Conservation (phyloP, 106 monocot species). For the Ottelia alismoides region DNA sequence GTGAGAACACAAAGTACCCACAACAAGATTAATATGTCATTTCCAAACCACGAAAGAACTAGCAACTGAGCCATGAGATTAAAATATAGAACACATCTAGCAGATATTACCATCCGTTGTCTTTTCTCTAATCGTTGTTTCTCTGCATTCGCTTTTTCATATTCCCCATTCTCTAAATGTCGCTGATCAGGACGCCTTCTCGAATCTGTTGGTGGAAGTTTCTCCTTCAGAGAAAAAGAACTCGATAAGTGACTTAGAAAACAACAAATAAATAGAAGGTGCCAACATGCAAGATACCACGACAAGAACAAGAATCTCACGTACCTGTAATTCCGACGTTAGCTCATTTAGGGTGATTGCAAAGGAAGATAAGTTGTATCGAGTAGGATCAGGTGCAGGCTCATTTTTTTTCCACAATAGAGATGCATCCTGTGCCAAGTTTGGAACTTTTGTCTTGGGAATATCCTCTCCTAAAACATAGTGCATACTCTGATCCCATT, state of each 20-base stretch:
- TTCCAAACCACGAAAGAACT: too few species aligned
- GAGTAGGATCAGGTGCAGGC: constrained; percentile 40
- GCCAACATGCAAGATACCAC: neutral
- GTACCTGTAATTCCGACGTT: constrained; percentile 48
- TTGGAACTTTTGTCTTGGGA: constrained; percentile 7
- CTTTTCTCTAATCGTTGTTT: constrained; percentile 66
- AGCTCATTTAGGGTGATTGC: constrained; percentile 69
- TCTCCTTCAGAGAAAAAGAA: constrained; percentile 44
- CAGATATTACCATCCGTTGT: constrained; percentile 58
- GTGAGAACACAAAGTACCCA: too few species aligned
- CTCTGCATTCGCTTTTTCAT: constrained; percentile 52
- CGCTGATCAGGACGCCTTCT: constrained; percentile 74
- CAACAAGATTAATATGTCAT: too few species aligned
- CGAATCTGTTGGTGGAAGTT: constrained; percentile 84
- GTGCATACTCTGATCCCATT: constrained; percentile 72
- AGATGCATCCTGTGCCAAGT: constrained; percentile 12
- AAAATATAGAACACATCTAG: too few species aligned
- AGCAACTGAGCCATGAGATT: too few species aligned
- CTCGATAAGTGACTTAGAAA: constrained; percentile 12
- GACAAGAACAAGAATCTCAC: constrained; percentile 3
- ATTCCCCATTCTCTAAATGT: constrained; percentile 70
- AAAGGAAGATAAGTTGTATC: constrained; percentile 61
- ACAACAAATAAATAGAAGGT: neutral
- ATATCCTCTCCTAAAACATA: constrained; percentile 18
- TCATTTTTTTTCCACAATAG: constrained; percentile 58